Conservation (phyloP, 83 land plant species). For the Larix sibirica region DNA sequence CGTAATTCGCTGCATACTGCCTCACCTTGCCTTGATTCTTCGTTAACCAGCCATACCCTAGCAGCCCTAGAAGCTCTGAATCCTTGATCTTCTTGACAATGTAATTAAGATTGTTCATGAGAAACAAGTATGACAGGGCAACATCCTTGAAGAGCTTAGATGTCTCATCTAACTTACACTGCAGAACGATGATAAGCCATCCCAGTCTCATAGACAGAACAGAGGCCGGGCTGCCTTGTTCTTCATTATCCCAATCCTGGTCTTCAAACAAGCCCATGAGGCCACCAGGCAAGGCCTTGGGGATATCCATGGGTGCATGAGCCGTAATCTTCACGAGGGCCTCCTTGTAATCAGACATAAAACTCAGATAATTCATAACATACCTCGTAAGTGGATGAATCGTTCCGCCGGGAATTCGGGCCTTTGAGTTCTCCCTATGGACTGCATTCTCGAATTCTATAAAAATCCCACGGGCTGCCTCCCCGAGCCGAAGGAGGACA, state of each 20-base stretch:
- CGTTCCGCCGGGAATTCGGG: conserved; percentile 48
- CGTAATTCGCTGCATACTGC: conserved; percentile 69
- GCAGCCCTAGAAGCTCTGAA: conserved; percentile 48
- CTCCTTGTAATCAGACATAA: conserved; percentile 79
- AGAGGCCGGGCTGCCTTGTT: background rate
- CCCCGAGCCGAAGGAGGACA: conserved; percentile 36
- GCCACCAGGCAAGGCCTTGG: background rate
- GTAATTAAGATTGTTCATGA: conserved; percentile 73
- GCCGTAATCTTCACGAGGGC: conserved; percentile 58
- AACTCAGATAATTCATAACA: conserved; percentile 91
- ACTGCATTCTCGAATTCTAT: conserved; percentile 46
- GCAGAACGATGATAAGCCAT: conserved; percentile 17
- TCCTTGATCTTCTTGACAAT: conserved; percentile 62
- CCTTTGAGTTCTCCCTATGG: conserved; percentile 28
- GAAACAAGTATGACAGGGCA: conserved; percentile 69
- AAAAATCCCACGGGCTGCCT: conserved; percentile 40
- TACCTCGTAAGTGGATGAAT: conserved; percentile 92
- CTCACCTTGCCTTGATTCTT: conserved; percentile 47
- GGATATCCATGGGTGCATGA: conserved; percentile 15
- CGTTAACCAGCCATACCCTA: conserved; percentile 64
- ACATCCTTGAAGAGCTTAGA: conserved; percentile 46
- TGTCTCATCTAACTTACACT: conserved; percentile 32
- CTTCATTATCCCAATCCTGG: conserved; percentile 10
- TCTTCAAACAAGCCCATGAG: background rate
- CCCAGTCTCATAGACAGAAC: conserved; percentile 10